Conservation (phyloP, 225 moss, liverwort and hornwort genomes). For the Anthoceros angustus region DNA sequence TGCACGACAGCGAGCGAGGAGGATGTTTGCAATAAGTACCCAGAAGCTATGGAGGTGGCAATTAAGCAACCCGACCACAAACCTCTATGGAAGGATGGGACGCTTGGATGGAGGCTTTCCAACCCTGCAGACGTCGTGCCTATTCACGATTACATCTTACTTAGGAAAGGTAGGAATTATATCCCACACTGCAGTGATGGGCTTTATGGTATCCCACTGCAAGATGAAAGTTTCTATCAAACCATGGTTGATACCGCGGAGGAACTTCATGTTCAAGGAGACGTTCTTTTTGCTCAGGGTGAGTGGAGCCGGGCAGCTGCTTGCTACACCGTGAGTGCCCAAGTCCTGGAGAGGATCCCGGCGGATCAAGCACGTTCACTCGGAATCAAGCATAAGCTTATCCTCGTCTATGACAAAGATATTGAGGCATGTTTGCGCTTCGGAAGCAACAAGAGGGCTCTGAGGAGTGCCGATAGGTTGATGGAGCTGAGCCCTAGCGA, state of each 20-base stretch:
- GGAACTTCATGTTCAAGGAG: neutral
- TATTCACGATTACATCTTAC: neutral
- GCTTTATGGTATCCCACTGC: too few relatives aligned
- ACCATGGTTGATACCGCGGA: too few relatives aligned
- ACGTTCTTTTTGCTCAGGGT: neutral
- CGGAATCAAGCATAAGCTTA: neutral
- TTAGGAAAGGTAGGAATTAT: too few relatives aligned
- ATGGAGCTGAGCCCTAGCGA: conserved; percentile 4
- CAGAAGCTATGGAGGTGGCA: neutral
- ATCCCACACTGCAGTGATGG: too few relatives aligned
- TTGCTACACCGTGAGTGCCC: neutral
- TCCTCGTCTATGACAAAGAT: conserved; percentile 8
- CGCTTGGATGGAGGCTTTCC: neutral
- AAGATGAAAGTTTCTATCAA: too few relatives aligned
- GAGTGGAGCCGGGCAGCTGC: neutral
- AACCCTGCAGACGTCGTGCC: neutral
- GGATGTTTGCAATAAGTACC: neutral
- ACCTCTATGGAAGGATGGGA: neutral
- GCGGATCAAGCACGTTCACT: neutral
- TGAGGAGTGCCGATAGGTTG: conserved; percentile 8
- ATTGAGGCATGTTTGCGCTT: conserved; percentile 9
- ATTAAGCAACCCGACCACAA: neutral
- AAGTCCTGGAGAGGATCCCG: neutral
- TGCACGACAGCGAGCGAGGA: neutral
- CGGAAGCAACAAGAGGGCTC: conserved; percentile 10